Base-by-base conservation (phyloP, 257 asterid species). In the Capsicum baccatum region DNA sequence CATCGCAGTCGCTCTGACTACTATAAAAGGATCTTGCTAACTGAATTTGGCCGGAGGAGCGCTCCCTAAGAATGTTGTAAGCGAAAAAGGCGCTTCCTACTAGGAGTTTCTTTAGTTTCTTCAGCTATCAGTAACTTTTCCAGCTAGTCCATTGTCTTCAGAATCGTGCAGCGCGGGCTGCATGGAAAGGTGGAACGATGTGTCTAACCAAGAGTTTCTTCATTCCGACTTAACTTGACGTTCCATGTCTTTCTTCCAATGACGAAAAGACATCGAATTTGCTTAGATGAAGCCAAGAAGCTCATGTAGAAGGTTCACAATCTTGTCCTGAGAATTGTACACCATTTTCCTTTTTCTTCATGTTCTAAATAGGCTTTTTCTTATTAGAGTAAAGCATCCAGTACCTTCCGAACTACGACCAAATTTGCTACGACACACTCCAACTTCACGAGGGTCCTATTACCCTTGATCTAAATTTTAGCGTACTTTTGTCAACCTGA, bases 1-100 rank as follows among this genome's bases (percentile, higher is more conserved):
- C 99, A 94, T 17, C 89, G 93, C 15, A 88, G 92, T 19, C 92
- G 91, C 2, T 92, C 94, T 0, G 98, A 94, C 83, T 92, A 85
- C 86, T 93, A 92, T 93, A 93, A 89, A 91, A 93, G 90, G 73
- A 83, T 89, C 59, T 17, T 78, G 88, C 44, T 92, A 83, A 70
- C 91, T 47, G 97, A 92, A 33, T 89, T 90, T 83, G 80, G 80
- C 11, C 64, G 78, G 5, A 54, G 78, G 17, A 83, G 79, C 13
- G 15, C 68, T 54, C 85, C 85, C 10, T 82, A 67, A 67, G 63
- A 59, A 44, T 81, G 64, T 26, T 21, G 21, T 21, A 21, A 21
- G 21, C 21, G 21, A 21, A 21, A 21, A 21, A 21, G 21, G 21
- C 21, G 21, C 21, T 21, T 21, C 79, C 0, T 70, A 44, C 35